Conservation (phyloP, 2,329 filamentous ascomycete genomes). For the Didymellaceae sp. region DNA sequence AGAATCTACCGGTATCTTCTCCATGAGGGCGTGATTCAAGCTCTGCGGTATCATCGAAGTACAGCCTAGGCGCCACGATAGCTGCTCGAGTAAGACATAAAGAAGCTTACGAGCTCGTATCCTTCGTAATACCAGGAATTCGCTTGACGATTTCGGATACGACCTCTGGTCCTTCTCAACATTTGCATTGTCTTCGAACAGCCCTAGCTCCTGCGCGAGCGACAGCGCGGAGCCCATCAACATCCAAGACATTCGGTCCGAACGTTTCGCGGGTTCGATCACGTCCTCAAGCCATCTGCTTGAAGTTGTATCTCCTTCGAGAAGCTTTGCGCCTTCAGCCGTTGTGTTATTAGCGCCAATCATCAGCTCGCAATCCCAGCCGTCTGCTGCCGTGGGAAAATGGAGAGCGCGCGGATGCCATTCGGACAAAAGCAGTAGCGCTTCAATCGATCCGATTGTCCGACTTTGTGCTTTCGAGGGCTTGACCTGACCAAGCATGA, state of each 20-base stretch:
- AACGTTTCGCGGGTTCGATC: constrained; percentile 60
- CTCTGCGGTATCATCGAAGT: constrained; percentile 60
- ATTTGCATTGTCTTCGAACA: constrained; percentile 54
- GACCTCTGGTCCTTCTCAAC: constrained; percentile 46
- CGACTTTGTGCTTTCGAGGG: constrained; percentile 57
- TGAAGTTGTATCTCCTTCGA: constrained; percentile 46
- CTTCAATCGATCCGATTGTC: constrained; percentile 61
- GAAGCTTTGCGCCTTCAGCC: constrained; percentile 41
- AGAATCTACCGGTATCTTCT: constrained; percentile 49
- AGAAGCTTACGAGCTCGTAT: constrained; percentile 46
- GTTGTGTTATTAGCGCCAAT: constrained; percentile 51
- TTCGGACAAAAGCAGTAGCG: constrained; percentile 61
- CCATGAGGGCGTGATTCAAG: constrained; percentile 48
- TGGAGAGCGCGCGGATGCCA: constrained; percentile 64
- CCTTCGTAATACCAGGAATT: constrained; percentile 40
- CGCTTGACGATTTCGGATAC: constrained; percentile 40
- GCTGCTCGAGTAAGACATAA: constrained; percentile 58
- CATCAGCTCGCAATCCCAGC: constrained; percentile 62
- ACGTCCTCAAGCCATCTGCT: constrained; percentile 61
- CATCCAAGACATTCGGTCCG: constrained; percentile 68
- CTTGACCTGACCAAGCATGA: constrained; percentile 63
- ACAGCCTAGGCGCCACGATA: constrained; percentile 59
- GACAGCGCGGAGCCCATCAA: constrained; percentile 61
- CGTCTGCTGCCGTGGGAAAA: constrained; percentile 60
- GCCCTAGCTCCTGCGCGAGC: constrained; percentile 59